Base-by-base conservation (phyloP, 2,329 filamentous ascomycete species). In the Ophiosphaerella herpotricha region DNA sequence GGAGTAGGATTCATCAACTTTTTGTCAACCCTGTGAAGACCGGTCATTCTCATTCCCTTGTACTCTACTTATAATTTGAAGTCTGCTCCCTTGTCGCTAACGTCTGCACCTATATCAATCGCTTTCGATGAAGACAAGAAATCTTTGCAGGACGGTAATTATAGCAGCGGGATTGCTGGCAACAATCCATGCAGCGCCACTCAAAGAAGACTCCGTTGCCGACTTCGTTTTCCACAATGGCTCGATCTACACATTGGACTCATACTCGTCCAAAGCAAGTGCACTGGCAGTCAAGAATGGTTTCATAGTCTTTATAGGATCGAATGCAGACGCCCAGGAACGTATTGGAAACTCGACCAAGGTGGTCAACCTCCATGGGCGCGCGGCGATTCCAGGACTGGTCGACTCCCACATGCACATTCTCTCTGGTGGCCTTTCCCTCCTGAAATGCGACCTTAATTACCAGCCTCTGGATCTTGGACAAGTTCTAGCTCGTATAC, bases 161-260 rank as follows among this genome's bases (percentile, higher is more conserved):
- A 13, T 14, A n/a, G 16, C n/a, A 12, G 7, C 13, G 7, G 16
- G 16, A 36, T 13, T 18, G 14, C 36, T 14, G 5, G 13, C 36
- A 7, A 11, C 14, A 35, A 24, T 32, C 1, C 23, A 33, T 23
- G 44, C 36, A 5, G n/a, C 37, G 8, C 36, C 37, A 5, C n/a
- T 18, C 29, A 31, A 14, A 13, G 29, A 35, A 40, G 18, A 5
- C 5, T 14, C 34, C 16, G 26, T 26, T 43, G 39, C 39, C 5
- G 46, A 48, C 14, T 31, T 26, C 5, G 32, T 38, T 2, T 48
- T 42, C 23, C 32, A 41, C 31, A 48, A 48, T 31, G 45, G 39
- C 16, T 48, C 45, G n/a, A 48, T 48, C 39, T 48, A 48, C 32
- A 48, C 39, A 11, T 21, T 48, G 3, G 45, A 48, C 14, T n/a